Base-by-base conservation (phyloP, 176 grass and related monocot genomes). In the Musa itinerans region DNA sequence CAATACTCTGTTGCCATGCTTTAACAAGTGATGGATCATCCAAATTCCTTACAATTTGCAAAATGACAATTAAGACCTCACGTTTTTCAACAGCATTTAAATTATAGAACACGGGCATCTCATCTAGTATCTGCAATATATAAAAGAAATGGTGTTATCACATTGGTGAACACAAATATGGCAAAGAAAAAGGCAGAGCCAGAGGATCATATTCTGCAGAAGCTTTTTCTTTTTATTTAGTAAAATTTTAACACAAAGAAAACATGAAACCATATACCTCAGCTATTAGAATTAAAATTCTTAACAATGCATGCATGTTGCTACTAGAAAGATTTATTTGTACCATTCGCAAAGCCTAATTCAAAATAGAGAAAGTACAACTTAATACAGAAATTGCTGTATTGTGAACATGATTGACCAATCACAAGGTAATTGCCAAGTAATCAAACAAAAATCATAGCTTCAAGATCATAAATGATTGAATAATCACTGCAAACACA, bases 61-160 rank as follows among this genome's bases (percentile, higher is more conserved):
- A 86, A 79, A 93, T 92, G 74, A 91, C 95, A 74, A 99, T 85
- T 80, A 99, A 86, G 67, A 99, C 95, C 78, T 94, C 95, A 69
- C 95, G 91, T 82, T 99, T 99, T 78, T 99, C 95, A 81, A 89
- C 75, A 54, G 84, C 84, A 91, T 91, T 99, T 78, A 99, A 82
- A 53, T 94, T 99, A 83, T 99, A 99, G 76, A 94, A 99, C 56
- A 99, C 95, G 80, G 95, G 95, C 95, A 99, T 99, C 95, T 99
- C 95, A 83, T 99, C 95, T 71, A 99, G 75, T 85, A 99, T 99
- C 95, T 99, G 91, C 79, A 85, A 87, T 68, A 57, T 74, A 56
- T 16, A 29, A 73, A 64, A 70, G 13, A 66, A n/a, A 61, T 49
- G 52, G 21, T 23, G 26, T 69, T 34, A 34, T 34, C 15, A 34